Evolutionary conservation across 176 grass and related monocot genomes (phyloP), one percentile per base, ranked within the genome.

Genomic region (Eleusine coracana): DNA sequence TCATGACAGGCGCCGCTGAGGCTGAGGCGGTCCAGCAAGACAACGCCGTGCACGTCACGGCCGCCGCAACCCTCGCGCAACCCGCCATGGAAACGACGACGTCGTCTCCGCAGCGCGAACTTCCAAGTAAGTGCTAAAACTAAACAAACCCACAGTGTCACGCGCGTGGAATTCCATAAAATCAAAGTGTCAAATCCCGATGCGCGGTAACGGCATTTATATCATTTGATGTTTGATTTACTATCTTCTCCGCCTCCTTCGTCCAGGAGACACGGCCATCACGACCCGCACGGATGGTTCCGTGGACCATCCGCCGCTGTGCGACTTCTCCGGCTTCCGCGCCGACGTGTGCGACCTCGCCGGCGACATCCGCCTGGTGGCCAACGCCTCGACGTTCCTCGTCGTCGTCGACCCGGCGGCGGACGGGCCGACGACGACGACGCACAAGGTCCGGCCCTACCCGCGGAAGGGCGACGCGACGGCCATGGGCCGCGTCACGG

Each of bases 381-480:
- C 87, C 50, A 95, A 92, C 67, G 54, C 89, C 5, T 87, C 92
- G 1, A 31, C 83, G 0, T 78, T 92, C 54, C 5, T 91, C 20
- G 69, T 91, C 2, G 79, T 92, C 7, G 82, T 63, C 3, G 60
- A 88, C 68, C 58, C n/a, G 58, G 58, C 58, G 7, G 5, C 5
- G 55, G 3, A 60, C 20, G 52, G 14, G 1, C 40, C 44, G 8
- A 2, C 37, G 76, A 81, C 62, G 52, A 36, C 31, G 31, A 34
- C 87, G 25, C 25, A 89, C 75, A 86, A 37, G 71, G 77, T 99
- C n/a, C 77, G 70, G 41, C 93, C 96, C 13, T 99, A 99, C 79
- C 89, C 93, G 15, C 87, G 96, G 66, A 99, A 99, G 80, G 96
- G 93, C 8, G 93, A 99, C 63, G 74, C 51, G 17, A 80, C 73